Base-by-base conservation (phyloP, 148 eudicot genomes). In the Camellia granthamiana region DNA sequence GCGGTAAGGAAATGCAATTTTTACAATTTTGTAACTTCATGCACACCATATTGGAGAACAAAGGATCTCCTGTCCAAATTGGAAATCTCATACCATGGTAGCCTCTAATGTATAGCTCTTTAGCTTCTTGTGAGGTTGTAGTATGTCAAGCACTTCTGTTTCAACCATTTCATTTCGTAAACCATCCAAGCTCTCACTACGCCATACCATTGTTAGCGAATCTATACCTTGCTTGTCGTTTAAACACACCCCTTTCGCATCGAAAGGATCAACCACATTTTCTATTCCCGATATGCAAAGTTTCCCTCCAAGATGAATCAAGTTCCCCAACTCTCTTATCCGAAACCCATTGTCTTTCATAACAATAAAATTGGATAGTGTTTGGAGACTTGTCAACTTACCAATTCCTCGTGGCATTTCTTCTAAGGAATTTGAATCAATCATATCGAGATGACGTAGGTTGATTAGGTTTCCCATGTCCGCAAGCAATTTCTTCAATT, bases 331-430 rank as follows among this genome's bases (percentile, higher is more conserved):
- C 58, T 60, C 83, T 52, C 3, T 43, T 47, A 84, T 75, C 21
- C 21, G 59, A 0, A 72, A n/a, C 7, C 75, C 75, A 0, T 54
- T 44, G 38, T 70, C 72, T 47, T 38, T 23, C 7, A 42, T 61
- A 47, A 84, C 51, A 7, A 77, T 76, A 66, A 76, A 84, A 4
- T 80, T 63, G 6, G 80, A 49, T 13, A 84, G 42, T 4, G 80
- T 80, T 47, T 43, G 78, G 3, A 84, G 77, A 19, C 46, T 65
- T 7, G 4, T 77, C 52, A 84, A 67, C 41, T 58, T 77, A 15
- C 78, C 67, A 0, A 84, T 65, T 43, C 15, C 60, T 30, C 7
- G 11, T 5, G 86, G 81, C 83, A 84, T 84, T 62, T 55, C 74
- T 63, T 7, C 46, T 13, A 84, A 46, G 10, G 56, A 47, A 46